phyloP scores from a whole-genome alignment of 495 filamentous ascomycete genomes.

The Penicillium goetzii region DNA sequence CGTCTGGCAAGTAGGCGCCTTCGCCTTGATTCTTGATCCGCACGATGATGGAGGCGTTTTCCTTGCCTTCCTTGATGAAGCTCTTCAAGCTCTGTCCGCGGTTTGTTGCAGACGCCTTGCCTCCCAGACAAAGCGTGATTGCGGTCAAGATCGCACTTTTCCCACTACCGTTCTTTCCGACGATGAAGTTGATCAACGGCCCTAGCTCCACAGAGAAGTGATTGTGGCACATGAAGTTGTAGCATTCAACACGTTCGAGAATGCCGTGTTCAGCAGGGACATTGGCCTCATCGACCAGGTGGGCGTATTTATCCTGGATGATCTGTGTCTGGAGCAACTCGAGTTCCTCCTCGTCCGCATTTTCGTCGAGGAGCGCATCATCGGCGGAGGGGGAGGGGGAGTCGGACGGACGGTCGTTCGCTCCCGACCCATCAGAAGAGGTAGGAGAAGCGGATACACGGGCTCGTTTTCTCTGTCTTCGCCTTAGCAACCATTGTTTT shows the following conservation, averaged over 20 bases:
- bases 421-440: conserved; percentile 29
- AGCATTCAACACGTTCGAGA: conserved; percentile 78
- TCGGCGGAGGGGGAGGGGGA: conserved; percentile 36
- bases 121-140: conserved; percentile 90
- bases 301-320: conserved; percentile 60
- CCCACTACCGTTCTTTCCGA: conserved; percentile 97
- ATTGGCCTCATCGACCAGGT: conserved; percentile 63
- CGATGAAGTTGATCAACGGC: conserved; percentile 95
- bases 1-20: conserved; percentile 79
- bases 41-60: conserved; percentile 67
- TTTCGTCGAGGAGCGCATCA: conserved; percentile 43
- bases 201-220: conserved; percentile 80
- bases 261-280: conserved; percentile 80
- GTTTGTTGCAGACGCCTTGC: conserved; percentile 93
- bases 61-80: conserved; percentile 89
- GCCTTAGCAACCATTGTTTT: conserved; percentile 21
- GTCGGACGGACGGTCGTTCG: conserved; percentile 32
- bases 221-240: conserved; percentile 94
- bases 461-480: conserved; percentile 43
- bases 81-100: conserved; percentile 87
- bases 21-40: conserved; percentile 88
- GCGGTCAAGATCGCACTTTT: conserved; percentile 97
- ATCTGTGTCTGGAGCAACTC: conserved; percentile 74
- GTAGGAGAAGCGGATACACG: conserved; percentile 34
- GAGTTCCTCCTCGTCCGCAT: conserved; percentile 56